phyloP scores from a whole-genome alignment of 768 basidiomycete genomes.

The Agaricus blazei region DNA sequence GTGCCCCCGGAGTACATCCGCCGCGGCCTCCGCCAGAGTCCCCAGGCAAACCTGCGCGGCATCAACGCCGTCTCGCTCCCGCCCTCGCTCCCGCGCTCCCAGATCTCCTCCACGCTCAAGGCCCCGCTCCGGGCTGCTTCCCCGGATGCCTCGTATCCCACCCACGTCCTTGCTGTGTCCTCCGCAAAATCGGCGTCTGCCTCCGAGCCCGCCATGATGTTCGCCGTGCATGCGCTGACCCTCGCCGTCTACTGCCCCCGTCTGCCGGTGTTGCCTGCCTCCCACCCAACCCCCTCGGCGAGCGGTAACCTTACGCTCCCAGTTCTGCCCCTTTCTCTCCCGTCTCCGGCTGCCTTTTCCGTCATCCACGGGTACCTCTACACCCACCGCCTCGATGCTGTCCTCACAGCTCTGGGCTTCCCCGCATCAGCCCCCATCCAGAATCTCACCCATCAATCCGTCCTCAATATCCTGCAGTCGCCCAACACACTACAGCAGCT shows the following conservation, averaged over 20 bases:
- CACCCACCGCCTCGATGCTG: conserved; percentile 51
- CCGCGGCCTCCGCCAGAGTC: conserved; percentile 45
- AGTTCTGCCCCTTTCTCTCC: conserved; percentile 64
- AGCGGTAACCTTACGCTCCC: conserved; percentile 44
- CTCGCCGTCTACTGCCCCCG: conserved; percentile 57
- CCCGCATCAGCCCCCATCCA: conserved; percentile 41
- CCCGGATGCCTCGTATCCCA: conserved; percentile 36
- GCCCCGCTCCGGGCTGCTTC: conserved; percentile 32
- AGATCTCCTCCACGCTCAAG: conserved; percentile 55
- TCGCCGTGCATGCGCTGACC: conserved; percentile 60
- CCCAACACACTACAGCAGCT: conserved; percentile 50
- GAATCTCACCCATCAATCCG: conserved; percentile 36
- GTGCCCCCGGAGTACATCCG: conserved; percentile 70
- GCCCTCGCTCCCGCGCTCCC: conserved; percentile 59
- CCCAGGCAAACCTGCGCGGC: conserved; percentile 48
- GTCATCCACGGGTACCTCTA: conserved; percentile 66
- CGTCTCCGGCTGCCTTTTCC: conserved; percentile 65
- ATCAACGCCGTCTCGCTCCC: conserved; percentile 46
- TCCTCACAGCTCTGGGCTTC: conserved; percentile 63
- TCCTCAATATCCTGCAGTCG: conserved; percentile 40
- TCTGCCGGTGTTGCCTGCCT: conserved; percentile 45
- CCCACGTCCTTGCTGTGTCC: conserved; percentile 53
- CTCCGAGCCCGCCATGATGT: conserved; percentile 41
- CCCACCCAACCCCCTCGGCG: conserved; percentile 20
- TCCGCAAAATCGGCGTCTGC: conserved; percentile 35